Base-by-base conservation (phyloP, 1,284 basidiomycete species). In the Trichosporon asahii region DNA sequence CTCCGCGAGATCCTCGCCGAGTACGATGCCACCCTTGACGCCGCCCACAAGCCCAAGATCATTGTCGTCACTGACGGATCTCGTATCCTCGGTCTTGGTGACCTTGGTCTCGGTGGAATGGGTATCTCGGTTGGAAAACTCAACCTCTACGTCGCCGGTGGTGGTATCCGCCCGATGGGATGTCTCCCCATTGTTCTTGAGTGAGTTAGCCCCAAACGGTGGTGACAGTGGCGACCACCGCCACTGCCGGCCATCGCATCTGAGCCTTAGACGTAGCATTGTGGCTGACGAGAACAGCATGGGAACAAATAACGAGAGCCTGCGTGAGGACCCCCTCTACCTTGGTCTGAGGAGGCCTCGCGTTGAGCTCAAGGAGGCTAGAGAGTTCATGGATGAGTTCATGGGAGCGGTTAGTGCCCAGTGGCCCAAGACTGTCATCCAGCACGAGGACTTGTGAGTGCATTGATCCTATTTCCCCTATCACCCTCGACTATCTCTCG, bases 81-180 rank as follows among this genome's bases (percentile, higher is more conserved):
- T 18, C 90, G 95, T 68, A 96, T 98, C 76, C 88, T 98, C 29
- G 95, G 95, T 73, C 85, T 98, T 33, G 95, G 95, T 40, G 95
- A 98, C 80, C 88, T 97, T 23, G 87, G 87, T 21, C 78, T 85
- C 53, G 85, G 85, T 65, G 85, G 85, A 46, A 92, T 96, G 90
- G 93, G 93, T 2, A 98, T 98, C 77, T 89, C 91, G 23, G 91
- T 96, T 72, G 95, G 95, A 60, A 98, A 98, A 84, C 87, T 98
- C 14, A 94, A 92, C 25, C 87, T 98, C 44, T 98, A 97, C 80
- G 88, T 96, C 71, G 93, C 93, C 37, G 93, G 93, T 21, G 79
- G 74, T 70, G 94, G 94, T 67, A 91, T 97, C 73, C 91, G 92
- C 68, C 94, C 93, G 3, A 85, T 88, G 40, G 91, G 92, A 3